Percentiles rank a stretch among this genome's conserved stretches.
These are phyloP conservation scores for Dillenia turbinata DNA, from an alignment of 164 flowering plant genomes.

Conservation along the genomic window DNA sequence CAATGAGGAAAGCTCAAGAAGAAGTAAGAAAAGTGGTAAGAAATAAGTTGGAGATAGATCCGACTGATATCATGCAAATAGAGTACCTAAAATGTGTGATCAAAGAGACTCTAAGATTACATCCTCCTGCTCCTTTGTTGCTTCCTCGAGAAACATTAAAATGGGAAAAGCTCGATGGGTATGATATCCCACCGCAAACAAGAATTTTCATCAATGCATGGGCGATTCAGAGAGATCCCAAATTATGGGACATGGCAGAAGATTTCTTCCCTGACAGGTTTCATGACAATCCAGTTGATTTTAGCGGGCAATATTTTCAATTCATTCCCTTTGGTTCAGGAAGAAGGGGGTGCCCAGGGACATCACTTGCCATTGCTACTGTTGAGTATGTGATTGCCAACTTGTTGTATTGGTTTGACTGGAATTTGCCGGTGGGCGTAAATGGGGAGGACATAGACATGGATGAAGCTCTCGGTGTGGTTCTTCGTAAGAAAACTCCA, in stretches of 20 bases:
- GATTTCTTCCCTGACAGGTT: constrained; percentile 15
- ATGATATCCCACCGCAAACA: constrained; percentile 7
- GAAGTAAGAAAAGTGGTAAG: constrained; percentile 12
- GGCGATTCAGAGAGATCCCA: constrained; percentile 15
- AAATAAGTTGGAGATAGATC: constrained; percentile 4
- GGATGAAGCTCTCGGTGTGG: constrained; percentile 6
- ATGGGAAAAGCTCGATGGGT: constrained; percentile 1
- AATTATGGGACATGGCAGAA: constrained; percentile 9
- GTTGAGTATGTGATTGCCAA: constrained; percentile 11
- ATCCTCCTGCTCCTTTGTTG: constrained; percentile 6
- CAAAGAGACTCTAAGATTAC: constrained; percentile 12
- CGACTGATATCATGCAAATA: constrained; percentile 10
- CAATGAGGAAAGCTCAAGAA: constrained; percentile 16
- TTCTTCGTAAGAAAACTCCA: background rate
- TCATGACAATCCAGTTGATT: constrained; percentile 1
- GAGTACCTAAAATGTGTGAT: constrained; percentile 9
- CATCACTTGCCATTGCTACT: background rate
- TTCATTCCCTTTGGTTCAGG: constrained; percentile 19
- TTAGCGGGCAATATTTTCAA: constrained; percentile 14
- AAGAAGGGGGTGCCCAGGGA: constrained; percentile 16
- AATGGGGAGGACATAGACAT: constrained; percentile 5
- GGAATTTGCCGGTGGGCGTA: constrained; percentile 9
- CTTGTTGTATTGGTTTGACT: constrained; percentile 15
- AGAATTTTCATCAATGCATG: constrained; percentile 8
- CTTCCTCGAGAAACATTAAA: background rate